Conservation (phyloP, 148 eudicot genomes). For the Bassia scoparia region DNA sequence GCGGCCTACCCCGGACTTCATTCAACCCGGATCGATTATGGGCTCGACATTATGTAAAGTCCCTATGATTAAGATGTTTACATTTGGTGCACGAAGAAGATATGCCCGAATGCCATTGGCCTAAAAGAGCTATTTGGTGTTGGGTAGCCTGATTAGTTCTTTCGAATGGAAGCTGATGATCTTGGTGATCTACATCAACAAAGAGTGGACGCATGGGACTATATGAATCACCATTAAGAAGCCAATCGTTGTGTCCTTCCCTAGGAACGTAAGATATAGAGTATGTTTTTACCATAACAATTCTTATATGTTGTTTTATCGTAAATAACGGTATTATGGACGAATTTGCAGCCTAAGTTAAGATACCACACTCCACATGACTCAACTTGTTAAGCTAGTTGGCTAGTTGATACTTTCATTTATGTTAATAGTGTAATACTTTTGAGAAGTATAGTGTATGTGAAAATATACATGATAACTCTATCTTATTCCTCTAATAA, state of each 20-base stretch:
- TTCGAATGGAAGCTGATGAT: slow-evolving; percentile 46
- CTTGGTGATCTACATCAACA: slow-evolving; percentile 1
- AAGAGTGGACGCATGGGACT: slow-evolving; percentile 39
- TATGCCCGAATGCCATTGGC: slow-evolving; percentile 59
- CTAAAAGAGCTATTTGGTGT: slow-evolving; percentile 22
- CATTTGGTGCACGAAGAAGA: slow-evolving; percentile 55
- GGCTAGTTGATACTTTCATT: no score
- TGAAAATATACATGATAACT: no score
- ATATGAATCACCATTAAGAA: slow-evolving; percentile 36
- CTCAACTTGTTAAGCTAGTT: no score
- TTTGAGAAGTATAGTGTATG: no score
- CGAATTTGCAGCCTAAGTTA: no score
- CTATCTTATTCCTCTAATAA: no score
- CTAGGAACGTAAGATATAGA: slow-evolving; percentile 1
- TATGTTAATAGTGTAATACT: no score
- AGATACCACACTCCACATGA: no score
- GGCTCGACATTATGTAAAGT: slow-evolving; percentile 37
- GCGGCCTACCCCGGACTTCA: slow-evolving; percentile 39
- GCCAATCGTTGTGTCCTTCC: slow-evolving; percentile 18
- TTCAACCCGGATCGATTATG: slow-evolving; percentile 59
- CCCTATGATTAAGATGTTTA: slow-evolving; percentile 36
- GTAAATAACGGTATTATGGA: no score
- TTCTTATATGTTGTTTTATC: no score
- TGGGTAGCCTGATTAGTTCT: slow-evolving; percentile 40
- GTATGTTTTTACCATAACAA: no score